Conservation (phyloP, 2,329 filamentous ascomycete genomes). For the Neonectria coccinea region DNA sequence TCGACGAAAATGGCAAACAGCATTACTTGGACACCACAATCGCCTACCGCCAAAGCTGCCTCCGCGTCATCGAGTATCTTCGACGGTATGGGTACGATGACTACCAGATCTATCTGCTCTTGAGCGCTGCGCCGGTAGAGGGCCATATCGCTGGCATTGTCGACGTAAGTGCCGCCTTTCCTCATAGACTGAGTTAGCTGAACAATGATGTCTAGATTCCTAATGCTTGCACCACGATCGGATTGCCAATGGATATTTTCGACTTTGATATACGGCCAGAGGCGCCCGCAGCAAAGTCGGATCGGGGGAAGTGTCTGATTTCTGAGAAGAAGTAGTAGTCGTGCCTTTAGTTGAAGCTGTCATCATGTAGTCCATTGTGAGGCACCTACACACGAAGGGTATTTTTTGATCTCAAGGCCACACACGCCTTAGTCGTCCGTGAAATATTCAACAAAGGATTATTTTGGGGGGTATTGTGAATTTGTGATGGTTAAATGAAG, state of each 20-base stretch:
- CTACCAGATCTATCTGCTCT: conserved; percentile 86
- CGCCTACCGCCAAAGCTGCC: conserved; percentile 84
- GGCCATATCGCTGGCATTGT: conserved; percentile 91
- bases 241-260: conserved; percentile 92
- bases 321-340: conserved; percentile 48
- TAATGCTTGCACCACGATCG: conserved; percentile 90
- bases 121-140: conserved; percentile 88
- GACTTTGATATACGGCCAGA: conserved; percentile 88
- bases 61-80: conserved; percentile 61
- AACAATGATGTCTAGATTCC: conserved; percentile 65
- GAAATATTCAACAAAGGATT: no score
- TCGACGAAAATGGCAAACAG: conserved; percentile 89
- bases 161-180: conserved; percentile 58
- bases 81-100: conserved; percentile 63
- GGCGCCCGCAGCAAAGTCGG: conserved; percentile 55
- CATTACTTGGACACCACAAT: conserved; percentile 89
- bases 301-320: conserved; percentile 45
- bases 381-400: no score
- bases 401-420: background rate
- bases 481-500: background rate
- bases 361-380: background rate
- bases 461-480: background rate
- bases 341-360: background rate
- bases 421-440: no score
- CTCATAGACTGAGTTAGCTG: background rate